Percentiles rank a stretch among this genome's conserved stretches.
phyloP scores from a whole-genome alignment of 805 yeast genomes.

The Candida caryicola region DNA sequence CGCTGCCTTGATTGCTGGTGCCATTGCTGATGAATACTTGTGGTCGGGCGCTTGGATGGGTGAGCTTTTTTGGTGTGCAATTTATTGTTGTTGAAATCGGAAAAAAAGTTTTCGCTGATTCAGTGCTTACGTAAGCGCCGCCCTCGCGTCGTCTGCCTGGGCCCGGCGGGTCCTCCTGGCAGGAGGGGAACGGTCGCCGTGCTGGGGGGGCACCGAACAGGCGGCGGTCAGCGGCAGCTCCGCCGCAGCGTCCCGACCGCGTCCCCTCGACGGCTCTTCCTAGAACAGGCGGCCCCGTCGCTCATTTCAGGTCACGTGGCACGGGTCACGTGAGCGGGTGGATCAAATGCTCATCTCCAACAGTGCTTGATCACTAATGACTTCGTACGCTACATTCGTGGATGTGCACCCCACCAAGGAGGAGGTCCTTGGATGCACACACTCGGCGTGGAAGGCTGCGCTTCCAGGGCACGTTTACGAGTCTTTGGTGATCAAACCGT shows the following conservation, averaged over 20 bases:
- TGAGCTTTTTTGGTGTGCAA: background rate
- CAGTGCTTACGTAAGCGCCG: background rate
- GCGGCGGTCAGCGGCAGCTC: too few species aligned
- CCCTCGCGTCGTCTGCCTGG: too few species aligned
- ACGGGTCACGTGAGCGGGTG: background rate
- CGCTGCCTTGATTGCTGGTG: constrained; percentile 16
- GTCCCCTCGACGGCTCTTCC: too few species aligned
- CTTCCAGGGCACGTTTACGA: constrained; percentile 20
- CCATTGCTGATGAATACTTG: background rate
- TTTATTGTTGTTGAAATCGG: constrained; percentile 3
- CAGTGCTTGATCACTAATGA: constrained; percentile 1
- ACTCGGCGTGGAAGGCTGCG: constrained; percentile 32
- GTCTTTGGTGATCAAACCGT: constrained; percentile 26
- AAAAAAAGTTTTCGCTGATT: constrained; percentile 3
- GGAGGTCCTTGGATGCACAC: constrained; percentile 33
- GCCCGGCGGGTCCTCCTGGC: too few species aligned
- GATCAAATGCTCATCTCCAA: background rate
- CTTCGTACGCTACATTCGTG: constrained; percentile 26
- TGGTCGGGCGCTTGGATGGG: too few species aligned
- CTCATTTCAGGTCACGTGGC: background rate
- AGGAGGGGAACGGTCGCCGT: too few species aligned
- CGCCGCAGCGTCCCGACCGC: too few species aligned
- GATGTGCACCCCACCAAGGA: constrained; percentile 21
- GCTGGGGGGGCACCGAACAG: too few species aligned
- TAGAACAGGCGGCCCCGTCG: too few species aligned